These are phyloP conservation scores for Trichoderma reesei DNA, from an alignment of 495 filamentous ascomycete species.

Conservation along the genomic window DNA sequence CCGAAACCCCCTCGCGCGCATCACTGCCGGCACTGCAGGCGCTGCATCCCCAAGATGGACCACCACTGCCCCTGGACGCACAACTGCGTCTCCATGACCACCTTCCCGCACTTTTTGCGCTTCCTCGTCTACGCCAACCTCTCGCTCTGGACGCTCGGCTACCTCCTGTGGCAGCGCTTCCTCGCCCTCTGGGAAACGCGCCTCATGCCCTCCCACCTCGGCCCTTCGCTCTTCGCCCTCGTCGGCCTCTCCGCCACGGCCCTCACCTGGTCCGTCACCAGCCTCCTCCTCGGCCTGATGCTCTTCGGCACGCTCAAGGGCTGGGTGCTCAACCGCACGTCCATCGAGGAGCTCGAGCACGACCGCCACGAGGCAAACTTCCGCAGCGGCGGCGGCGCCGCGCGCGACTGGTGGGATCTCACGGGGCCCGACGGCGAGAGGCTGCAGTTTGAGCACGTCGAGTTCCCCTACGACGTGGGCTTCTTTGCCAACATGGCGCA, in stretches of 20 bases:
- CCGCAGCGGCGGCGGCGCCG: conserved; percentile 50
- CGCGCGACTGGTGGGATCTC: conserved; percentile 21
- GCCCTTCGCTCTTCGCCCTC: conserved; percentile 55
- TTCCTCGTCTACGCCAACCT: conserved; percentile 72
- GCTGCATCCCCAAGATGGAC: conserved; percentile 96
- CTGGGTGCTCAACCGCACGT: conserved; percentile 49
- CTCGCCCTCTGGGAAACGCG: conserved; percentile 56
- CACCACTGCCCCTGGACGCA: conserved; percentile 96
- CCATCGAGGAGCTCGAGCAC: conserved; percentile 90
- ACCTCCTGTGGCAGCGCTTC: conserved; percentile 51
- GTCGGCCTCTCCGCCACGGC: conserved; percentile 55
- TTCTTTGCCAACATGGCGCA: conserved; percentile 68
- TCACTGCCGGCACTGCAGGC: conserved; percentile 80
- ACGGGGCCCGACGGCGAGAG: conserved; percentile 13
- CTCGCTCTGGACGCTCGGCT: conserved; percentile 49
- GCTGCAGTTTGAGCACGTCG: conserved; percentile 52
- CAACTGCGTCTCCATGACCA: conserved; percentile 87
- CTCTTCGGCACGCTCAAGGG: conserved; percentile 36
- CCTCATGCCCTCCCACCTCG: conserved; percentile 70
- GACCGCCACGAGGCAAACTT: conserved; percentile 75
- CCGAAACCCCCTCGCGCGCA: conserved; percentile 81
- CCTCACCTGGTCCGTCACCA: conserved; percentile 48
- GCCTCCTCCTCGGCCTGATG: conserved; percentile 58
- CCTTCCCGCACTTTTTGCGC: conserved; percentile 82
- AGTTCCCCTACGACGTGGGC: conserved; percentile 90